Conservation (phyloP, 2,329 filamentous ascomycete genomes). For the Calycina herbarum region DNA sequence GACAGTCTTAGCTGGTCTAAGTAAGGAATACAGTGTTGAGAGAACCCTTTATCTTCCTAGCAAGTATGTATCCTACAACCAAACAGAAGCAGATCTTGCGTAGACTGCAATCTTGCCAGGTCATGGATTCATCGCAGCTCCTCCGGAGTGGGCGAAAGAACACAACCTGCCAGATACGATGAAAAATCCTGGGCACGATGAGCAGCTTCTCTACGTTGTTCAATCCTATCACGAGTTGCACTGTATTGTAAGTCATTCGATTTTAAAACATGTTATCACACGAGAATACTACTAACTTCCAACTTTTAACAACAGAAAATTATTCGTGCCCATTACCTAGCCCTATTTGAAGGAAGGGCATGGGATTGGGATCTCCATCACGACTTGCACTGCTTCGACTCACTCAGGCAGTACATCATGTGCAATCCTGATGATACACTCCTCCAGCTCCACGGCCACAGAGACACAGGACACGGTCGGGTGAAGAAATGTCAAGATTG, state of each 20-base stretch:
- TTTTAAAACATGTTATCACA: too few relatives aligned
- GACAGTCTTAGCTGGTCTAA: neutral
- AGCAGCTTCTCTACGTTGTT: conserved; percentile 6
- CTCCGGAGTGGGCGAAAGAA: neutral
- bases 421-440: conserved; percentile 16
- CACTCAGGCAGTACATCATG: conserved; percentile 13
- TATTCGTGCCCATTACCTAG: neutral
- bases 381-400: conserved; percentile 9
- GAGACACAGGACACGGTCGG: conserved; percentile 6
- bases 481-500: conserved; percentile 10
- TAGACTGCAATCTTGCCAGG: conserved; percentile 6
- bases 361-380: neutral
- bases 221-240: conserved; percentile 10
- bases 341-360: neutral
- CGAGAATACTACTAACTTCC: too few relatives aligned
- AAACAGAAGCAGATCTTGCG: neutral
- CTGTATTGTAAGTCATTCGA: neutral
- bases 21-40: neutral
- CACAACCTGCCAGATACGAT: neutral
- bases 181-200: neutral
- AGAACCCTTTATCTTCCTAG: neutral
- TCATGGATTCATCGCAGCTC: conserved; percentile 7
- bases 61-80: neutral
- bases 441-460: conserved; percentile 7
- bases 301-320: neutral